These are phyloP conservation scores for Penicillium sclerotiorum DNA, from an alignment of 2,329 filamentous ascomycete species.

Conservation along the genomic window DNA sequence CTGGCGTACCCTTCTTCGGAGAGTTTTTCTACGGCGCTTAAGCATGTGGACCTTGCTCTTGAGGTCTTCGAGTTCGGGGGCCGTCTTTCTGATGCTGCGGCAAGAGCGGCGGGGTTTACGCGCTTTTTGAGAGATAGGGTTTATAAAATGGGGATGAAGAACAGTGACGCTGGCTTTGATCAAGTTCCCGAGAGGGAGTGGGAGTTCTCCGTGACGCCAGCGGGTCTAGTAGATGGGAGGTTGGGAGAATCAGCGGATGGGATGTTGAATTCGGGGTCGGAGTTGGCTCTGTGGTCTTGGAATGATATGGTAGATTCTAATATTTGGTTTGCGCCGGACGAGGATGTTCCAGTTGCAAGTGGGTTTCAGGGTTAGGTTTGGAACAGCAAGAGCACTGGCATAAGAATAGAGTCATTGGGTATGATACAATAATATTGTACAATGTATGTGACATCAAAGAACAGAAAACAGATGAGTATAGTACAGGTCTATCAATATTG, in stretches of 20 bases:
- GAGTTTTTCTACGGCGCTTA: neutral
- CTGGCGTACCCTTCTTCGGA: neutral
- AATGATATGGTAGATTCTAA: neutral
- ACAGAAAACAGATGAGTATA: constrained; percentile 8
- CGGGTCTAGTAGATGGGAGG: too few relatives aligned
- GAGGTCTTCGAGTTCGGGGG: neutral
- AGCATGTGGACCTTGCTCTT: neutral
- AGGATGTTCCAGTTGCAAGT: neutral
- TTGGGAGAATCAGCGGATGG: too few relatives aligned
- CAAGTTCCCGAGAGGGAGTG: too few relatives aligned
- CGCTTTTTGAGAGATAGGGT: neutral
- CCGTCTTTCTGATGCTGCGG: neutral
- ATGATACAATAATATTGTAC: constrained; percentile 9
- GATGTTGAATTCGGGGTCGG: too few relatives aligned
- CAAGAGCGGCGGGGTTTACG: neutral
- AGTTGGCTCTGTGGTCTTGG: neutral
- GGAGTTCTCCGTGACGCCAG: too few relatives aligned
- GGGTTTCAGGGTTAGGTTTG: neutral
- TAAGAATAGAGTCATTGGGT: neutral
- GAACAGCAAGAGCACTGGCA: neutral
- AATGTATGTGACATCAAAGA: constrained; percentile 17
- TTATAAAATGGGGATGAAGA: too few relatives aligned
- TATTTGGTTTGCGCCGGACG: neutral
- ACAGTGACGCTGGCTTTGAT: too few relatives aligned
- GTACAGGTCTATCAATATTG: constrained; percentile 10